Percentiles rank a stretch among this genome's conserved stretches.
phyloP scores from a whole-genome alignment of 1,284 basidiomycete genomes.

The Phylloporus gajari region DNA sequence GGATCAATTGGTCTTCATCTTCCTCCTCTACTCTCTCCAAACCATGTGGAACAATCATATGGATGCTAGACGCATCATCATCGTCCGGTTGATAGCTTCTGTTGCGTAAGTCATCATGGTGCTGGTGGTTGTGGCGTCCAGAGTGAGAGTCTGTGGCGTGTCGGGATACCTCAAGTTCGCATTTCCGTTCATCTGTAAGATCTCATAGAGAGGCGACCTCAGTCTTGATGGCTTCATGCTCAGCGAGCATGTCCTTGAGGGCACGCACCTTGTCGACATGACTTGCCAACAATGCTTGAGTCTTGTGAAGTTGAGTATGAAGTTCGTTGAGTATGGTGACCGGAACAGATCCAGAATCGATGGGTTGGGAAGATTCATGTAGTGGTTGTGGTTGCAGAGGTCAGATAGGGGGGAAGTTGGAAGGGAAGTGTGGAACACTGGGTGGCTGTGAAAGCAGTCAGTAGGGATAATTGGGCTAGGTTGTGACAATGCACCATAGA shows the following conservation, averaged over 20 bases:
- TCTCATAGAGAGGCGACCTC: slow-evolving; percentile 82
- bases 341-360: too few relatives aligned
- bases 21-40: slow-evolving; percentile 81
- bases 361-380: too few relatives aligned
- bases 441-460: slow-evolving; percentile 56
- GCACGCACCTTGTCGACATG: slow-evolving; percentile 89
- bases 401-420: slow-evolving; percentile 72
- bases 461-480: neutral
- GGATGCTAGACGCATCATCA: slow-evolving; percentile 66
- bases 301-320: slow-evolving; percentile 78
- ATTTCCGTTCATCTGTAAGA: slow-evolving; percentile 70
- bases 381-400: slow-evolving; percentile 60
- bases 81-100: slow-evolving; percentile 62
- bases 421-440: slow-evolving; percentile 68
- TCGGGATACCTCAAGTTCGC: slow-evolving; percentile 37
- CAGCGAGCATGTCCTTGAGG: slow-evolving; percentile 84
- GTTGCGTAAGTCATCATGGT: slow-evolving; percentile 39
- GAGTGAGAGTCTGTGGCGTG: slow-evolving; percentile 36
- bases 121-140: slow-evolving; percentile 32
- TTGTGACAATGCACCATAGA: slow-evolving; percentile 65
- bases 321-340: too few relatives aligned
- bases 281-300: slow-evolving; percentile 80
- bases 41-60: slow-evolving; percentile 71
- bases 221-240: slow-evolving; percentile 87
- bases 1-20: slow-evolving; percentile 69